Evolutionary conservation across 1,139 yeast genomes (phyloP), one percentile per base, ranked within the genome.

Genomic region (Geotrichum carabidarum): DNA sequence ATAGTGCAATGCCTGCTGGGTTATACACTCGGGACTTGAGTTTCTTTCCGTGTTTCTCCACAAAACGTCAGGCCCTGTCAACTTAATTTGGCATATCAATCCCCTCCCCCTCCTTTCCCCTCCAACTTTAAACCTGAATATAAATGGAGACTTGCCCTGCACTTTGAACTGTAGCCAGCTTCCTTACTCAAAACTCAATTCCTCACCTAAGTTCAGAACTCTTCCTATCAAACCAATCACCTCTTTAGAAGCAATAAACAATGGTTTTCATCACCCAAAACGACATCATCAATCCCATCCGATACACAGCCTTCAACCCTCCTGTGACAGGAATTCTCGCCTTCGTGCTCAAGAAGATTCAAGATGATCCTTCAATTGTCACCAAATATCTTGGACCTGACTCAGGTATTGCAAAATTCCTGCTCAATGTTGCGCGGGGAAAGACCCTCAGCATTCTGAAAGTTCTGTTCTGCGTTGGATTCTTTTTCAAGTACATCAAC

Each of bases 281-380:
- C 14, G 56, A 53, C 12, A n/a, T 53, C 15, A 18, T 43, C 36
- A 42, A 44, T 27, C 53, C 56, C 9, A 18, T 53, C 15, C 40
- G 36, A 8, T 30, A 12, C 15, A 52, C 58, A 4, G 49, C 48
- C 12, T 42, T 53, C 48, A 56, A 52, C 42, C 50, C 56, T 2
- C 17, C n/a, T 9, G 30, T 52, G 17, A 50, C 55, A 1, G 53
- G 44, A 6, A 32, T 50, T 8, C 50, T 48, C 18, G 45, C 41
- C n/a, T 12, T 47, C 14, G 12, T 51, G 18, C 46, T 47, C 12
- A 36, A 43, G 7, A 14, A 18, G 34, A 45, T 44, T 15, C 14
- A 38, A 30, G 5, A 27, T 18, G 27, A 45, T 40, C 50, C 57
- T 30, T 8, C 42, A 8, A 6, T 38, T n/a, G 11, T 49, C 18